phyloP scores from a whole-genome alignment of 2,329 filamentous ascomycete genomes.

The Alternaria arbusti region DNA sequence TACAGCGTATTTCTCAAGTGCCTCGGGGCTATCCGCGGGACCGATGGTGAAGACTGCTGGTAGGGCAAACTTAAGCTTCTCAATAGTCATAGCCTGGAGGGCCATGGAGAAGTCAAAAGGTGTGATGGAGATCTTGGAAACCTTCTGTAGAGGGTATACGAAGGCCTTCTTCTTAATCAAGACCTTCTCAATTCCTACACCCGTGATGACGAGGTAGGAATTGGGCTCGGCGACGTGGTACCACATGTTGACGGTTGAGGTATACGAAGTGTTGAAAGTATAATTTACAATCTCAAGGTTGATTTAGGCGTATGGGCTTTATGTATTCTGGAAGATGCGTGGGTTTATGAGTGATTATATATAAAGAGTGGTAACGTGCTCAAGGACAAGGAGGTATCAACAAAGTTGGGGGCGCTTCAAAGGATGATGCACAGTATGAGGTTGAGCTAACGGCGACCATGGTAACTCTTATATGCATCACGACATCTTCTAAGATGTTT shows the following conservation, averaged over 20 bases:
- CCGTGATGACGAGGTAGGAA: slow-evolving; percentile 87
- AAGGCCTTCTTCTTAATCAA: slow-evolving; percentile 75
- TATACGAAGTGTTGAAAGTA: not conserved
- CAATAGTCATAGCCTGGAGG: slow-evolving; percentile 85
- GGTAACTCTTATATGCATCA: not conserved
- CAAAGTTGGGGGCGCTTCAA: not conserved
- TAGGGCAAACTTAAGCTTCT: slow-evolving; percentile 82
- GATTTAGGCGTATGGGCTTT: not conserved
- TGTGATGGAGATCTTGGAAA: slow-evolving; percentile 63
- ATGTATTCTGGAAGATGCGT: not conserved
- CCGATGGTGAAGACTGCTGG: slow-evolving; percentile 88
- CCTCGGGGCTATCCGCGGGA: slow-evolving; percentile 72
- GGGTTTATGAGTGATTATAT: not conserved
- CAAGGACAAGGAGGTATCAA: not conserved
- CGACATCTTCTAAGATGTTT: not conserved
- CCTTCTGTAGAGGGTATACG: slow-evolving; percentile 48
- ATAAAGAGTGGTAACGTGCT: not conserved
- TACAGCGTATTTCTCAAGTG: slow-evolving; percentile 82
- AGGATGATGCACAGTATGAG: not conserved
- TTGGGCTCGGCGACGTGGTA: slow-evolving; percentile 76
- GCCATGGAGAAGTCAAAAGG: slow-evolving; percentile 84
- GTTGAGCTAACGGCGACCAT: not conserved
- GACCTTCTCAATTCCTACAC: slow-evolving; percentile 75
- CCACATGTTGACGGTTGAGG: slow-evolving; percentile 43
- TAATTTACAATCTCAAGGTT: not conserved